These are phyloP conservation scores for Coemansia sp. DNA, from an alignment of 192 early-diverging fungal species.

Conservation along the genomic window DNA sequence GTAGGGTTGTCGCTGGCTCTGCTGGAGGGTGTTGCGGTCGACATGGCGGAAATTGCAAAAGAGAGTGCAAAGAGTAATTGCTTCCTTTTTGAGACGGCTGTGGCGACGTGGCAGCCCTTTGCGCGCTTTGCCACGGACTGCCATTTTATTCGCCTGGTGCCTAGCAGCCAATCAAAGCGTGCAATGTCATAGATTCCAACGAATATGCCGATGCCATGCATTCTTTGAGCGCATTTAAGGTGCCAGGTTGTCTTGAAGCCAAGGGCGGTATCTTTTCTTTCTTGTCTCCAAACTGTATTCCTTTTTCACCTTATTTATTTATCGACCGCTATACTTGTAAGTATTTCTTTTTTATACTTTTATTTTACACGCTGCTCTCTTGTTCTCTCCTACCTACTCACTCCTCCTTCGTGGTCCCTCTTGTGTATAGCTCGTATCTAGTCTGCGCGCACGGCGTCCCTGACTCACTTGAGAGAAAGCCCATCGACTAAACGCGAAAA, in stretches of 20 bases:
- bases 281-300: conserved; percentile 14
- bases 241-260: neutral
- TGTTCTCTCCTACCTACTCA: neutral
- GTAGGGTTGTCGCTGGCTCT: neutral
- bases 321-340: conserved; percentile 3
- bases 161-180: conserved; percentile 28
- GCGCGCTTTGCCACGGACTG: conserved; percentile 2
- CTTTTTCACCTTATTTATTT: conserved; percentile 3
- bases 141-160: conserved; percentile 25
- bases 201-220: conserved; percentile 4
- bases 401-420: neutral
- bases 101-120: conserved; percentile 18
- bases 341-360: neutral
- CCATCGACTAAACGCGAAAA: neutral
- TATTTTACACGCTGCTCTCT: neutral
- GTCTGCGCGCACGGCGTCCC: neutral
- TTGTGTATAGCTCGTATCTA: conserved; percentile 6
- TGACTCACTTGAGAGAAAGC: conserved; percentile 4
- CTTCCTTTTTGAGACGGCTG: neutral
- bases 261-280: neutral
- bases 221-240: conserved; percentile 26
- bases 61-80: neutral
- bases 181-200: conserved; percentile 32
- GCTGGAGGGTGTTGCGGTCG: neutral
- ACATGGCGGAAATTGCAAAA: neutral